Evolutionary conservation across 1,284 basidiomycete genomes (phyloP).

Genomic region (Earliella scabrosa): DNA sequence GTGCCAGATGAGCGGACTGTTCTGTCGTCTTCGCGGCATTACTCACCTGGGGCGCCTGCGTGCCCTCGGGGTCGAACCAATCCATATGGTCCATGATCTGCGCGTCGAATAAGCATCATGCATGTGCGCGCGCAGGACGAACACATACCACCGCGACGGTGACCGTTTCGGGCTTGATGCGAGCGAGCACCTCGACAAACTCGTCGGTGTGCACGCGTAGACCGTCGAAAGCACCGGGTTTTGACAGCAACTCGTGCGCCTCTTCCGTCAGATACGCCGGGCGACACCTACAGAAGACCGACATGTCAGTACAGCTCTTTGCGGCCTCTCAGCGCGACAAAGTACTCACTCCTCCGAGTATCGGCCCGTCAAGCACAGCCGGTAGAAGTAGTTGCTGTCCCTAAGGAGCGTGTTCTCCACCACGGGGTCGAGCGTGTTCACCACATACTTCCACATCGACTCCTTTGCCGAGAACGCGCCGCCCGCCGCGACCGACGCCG

Average conservation of each 20-base stretch:
- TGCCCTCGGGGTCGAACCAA: slow-evolving; percentile 26
- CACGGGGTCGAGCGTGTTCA: slow-evolving; percentile 28
- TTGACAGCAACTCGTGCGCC: slow-evolving; percentile 19
- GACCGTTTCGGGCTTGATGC: slow-evolving; percentile 25
- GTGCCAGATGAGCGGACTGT: not conserved
- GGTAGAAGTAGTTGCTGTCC: slow-evolving; percentile 28
- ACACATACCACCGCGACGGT: slow-evolving; percentile 24
- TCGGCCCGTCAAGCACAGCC: slow-evolving; percentile 22
- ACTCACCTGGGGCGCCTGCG: slow-evolving; percentile 16
- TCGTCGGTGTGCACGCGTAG: slow-evolving; percentile 26
- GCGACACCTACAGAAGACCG: slow-evolving; percentile 9
- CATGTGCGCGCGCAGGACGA: not conserved
- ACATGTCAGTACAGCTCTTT: not conserved
- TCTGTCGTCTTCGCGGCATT: no score
- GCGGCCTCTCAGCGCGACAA: no score
- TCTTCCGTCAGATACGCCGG: slow-evolving; percentile 23
- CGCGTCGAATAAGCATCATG: not conserved
- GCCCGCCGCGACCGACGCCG: slow-evolving; percentile 11
- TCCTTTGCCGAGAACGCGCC: slow-evolving; percentile 20
- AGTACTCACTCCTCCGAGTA: slow-evolving; percentile 24
- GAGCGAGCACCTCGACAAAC: slow-evolving; percentile 26
- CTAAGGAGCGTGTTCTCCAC: slow-evolving; percentile 23
- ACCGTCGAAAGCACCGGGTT: slow-evolving; percentile 25
- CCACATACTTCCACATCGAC: slow-evolving; percentile 29
- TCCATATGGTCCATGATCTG: slow-evolving; percentile 31